Conservation (phyloP, 1,139 yeast genomes). For the Groenewaldozyma auringiensis region DNA sequence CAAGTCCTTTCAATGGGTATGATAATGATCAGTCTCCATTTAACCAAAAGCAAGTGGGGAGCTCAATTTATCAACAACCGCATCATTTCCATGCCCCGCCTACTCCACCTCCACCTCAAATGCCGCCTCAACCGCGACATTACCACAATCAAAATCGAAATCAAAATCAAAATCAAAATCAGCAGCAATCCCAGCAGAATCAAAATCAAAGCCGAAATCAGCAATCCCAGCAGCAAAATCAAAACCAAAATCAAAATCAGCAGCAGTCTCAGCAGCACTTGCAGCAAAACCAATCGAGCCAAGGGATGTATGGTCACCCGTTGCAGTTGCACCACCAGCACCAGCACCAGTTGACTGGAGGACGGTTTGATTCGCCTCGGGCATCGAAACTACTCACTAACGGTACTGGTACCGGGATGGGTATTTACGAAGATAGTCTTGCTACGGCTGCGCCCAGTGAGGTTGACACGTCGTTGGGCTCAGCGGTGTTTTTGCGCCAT, state of each 20-base stretch:
- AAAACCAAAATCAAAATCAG: background rate
- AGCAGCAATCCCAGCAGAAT: background rate
- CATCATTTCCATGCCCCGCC: background rate
- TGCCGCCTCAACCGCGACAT: background rate
- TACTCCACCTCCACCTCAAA: background rate
- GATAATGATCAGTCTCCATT: background rate
- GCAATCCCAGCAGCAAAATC: background rate
- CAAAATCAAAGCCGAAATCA: background rate
- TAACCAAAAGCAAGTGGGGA: background rate
- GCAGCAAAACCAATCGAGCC: background rate
- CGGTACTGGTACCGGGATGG: background rate
- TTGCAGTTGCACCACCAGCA: background rate
- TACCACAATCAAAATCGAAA: background rate
- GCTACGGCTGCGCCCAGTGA: background rate
- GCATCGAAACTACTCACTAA: background rate
- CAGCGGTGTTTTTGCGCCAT: background rate
- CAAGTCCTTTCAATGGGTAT: background rate
- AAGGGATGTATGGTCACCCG: background rate
- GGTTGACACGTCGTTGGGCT: background rate
- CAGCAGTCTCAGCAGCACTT: background rate
- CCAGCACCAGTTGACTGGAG: background rate
- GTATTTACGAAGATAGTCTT: background rate
- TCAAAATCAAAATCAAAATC: background rate
- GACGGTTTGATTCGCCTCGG: background rate
- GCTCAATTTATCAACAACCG: too few species aligned